Conservation (phyloP, 2,329 filamentous ascomycete species). For the Hypomyces perniciosus region DNA sequence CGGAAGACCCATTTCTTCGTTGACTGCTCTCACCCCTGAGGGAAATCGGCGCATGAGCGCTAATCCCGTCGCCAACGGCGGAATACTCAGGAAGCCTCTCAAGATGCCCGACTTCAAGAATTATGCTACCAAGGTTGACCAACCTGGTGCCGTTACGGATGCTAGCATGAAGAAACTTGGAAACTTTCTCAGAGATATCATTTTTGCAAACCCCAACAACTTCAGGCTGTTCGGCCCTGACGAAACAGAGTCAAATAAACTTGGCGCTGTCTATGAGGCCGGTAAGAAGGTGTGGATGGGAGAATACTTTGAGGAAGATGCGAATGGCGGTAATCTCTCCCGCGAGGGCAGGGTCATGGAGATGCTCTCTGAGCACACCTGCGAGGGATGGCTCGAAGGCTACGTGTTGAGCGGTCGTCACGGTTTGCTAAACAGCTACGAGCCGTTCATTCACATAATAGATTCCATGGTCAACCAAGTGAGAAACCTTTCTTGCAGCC, state of each 20-base stretch:
- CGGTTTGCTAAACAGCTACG: conserved; percentile 73
- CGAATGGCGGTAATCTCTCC: conserved; percentile 66
- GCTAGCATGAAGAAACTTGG: conserved; percentile 68
- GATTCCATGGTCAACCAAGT: conserved; percentile 78
- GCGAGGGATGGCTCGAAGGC: conserved; percentile 75
- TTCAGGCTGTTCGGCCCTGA: conserved; percentile 76
- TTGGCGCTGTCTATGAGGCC: conserved; percentile 63
- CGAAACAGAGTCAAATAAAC: conserved; percentile 77
- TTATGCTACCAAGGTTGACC: conserved; percentile 58
- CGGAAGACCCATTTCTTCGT: conserved; percentile 56
- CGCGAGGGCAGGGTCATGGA: conserved; percentile 70
- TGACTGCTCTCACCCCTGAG: conserved; percentile 58
- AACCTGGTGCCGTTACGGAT: conserved; percentile 49
- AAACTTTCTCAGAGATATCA: conserved; percentile 59
- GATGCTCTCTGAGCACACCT: conserved; percentile 76
- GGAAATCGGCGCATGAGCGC: conserved; percentile 68
- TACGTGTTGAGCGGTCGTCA: conserved; percentile 71
- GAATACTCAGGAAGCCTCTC: conserved; percentile 59
- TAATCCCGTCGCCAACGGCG: conserved; percentile 70
- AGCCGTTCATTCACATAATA: conserved; percentile 77
- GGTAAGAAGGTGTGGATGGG: conserved; percentile 78
- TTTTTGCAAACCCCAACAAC: conserved; percentile 56
- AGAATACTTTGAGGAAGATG: conserved; percentile 71
- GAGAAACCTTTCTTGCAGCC: conserved; percentile 13
- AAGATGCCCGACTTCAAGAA: conserved; percentile 63